Base-by-base conservation (phyloP, 306 rosid genomes). In the Casuarina cunninghamiana region DNA sequence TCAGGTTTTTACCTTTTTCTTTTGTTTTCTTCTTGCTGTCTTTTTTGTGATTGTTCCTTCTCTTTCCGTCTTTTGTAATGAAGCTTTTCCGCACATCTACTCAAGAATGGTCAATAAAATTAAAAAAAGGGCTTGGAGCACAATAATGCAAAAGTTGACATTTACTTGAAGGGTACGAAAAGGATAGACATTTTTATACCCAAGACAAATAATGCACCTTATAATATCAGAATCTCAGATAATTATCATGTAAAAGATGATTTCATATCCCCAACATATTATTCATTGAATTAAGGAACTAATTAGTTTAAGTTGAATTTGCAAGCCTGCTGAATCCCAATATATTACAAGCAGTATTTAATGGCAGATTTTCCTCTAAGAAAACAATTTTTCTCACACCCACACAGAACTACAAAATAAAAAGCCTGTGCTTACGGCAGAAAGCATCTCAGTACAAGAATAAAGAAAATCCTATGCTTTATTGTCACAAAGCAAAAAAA, bases 1-100 rank as follows among this genome's bases (percentile, higher is more conserved):
- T 54, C 48, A 57, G 73, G 32, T 46, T 66, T 76, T 74, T 53
- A 91, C 97, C 98, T 92, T 83, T 92, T 95, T 83, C 89, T 84
- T 87, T 84, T 88, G 71, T 80, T 32, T 69, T 61, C 86, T 79
- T 90, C 89, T 46, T 81, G 83, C 62, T 83, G 87, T 77, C 66
- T 76, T 78, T 80, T 94, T 70, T 85, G 89, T 71, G 75, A 53
- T 78, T 60, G 83, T 78, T 90, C 98, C 87, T 82, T 94, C 86
- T 92, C 97, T 83, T 90, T 94, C 79, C 72, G 82, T 75, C 91
- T 88, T 82, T 88, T 90, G 90, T 91, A 94, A 82, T 92, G 83
- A 86, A 90, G 97, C 83, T 94, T 94, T 76, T 68, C 75, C 4
- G 92, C 86, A 77, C 98, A 92, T 73, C 98, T 92, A 81, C 69